Conservation (phyloP, 495 filamentous ascomycete genomes). For the Xylaria telfairii region DNA sequence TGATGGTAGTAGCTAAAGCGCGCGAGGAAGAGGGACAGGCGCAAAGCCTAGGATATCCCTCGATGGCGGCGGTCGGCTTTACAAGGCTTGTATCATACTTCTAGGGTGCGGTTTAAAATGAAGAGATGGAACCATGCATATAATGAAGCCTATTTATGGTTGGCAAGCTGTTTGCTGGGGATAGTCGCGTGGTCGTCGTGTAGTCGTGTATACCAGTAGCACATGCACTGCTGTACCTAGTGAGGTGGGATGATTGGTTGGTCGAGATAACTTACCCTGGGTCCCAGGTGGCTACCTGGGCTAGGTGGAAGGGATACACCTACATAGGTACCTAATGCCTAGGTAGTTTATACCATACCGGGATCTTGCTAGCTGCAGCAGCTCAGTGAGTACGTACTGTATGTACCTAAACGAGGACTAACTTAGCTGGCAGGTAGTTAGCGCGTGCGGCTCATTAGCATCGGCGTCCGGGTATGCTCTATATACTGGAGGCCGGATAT, state of each 20-base stretch:
- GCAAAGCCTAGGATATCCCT: conserved; percentile 8
- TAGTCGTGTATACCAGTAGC: too few relatives aligned
- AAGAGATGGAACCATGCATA: not conserved
- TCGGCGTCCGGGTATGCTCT: too few relatives aligned
- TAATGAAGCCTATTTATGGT: not conserved
- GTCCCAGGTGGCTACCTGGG: not conserved
- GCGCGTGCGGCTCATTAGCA: not conserved
- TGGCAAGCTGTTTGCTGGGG: not conserved
- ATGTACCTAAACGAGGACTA: too few relatives aligned
- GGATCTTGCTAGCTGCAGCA: too few relatives aligned
- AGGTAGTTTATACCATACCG: not conserved
- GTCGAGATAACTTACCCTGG: too few relatives aligned
- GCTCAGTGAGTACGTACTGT: too few relatives aligned
- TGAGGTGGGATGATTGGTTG: not conserved
- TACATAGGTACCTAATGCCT: not conserved
- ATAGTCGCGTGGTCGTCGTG: not conserved
- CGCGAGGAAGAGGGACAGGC: conserved; percentile 2
- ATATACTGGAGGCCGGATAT: conserved; percentile 19
- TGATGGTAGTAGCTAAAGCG: conserved; percentile 8
- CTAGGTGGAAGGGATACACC: too few relatives aligned
- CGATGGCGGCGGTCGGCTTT: not conserved
- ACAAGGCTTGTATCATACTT: conserved; percentile 18
- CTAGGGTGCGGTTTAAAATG: not conserved
- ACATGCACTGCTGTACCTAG: too few relatives aligned
- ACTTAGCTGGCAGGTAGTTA: too few relatives aligned